Evolutionary conservation across 1,139 yeast species (phyloP).

Genomic region (Yamadazyma spencermartinsiae): DNA sequence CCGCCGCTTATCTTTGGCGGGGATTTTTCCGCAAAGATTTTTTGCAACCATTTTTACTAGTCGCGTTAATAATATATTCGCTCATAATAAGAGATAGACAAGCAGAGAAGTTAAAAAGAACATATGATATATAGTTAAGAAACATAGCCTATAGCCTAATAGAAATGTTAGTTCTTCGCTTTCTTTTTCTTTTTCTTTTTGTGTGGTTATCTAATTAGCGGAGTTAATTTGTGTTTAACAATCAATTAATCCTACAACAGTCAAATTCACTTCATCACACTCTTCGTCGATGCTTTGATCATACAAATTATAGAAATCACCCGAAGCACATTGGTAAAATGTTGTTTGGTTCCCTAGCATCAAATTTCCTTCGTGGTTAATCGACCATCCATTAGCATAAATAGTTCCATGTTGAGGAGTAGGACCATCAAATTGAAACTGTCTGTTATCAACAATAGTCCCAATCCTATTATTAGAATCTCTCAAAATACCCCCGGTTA

Average conservation of each 20-base stretch:
- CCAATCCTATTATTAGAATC: conserved; percentile 42
- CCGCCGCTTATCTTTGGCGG: too few species aligned
- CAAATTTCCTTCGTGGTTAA: conserved; percentile 37
- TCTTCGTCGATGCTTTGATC: conserved; percentile 31
- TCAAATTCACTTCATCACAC: conserved; percentile 38
- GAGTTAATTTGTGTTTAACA: conserved; percentile 17
- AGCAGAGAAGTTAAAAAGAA: too few species aligned
- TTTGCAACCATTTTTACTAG: too few species aligned
- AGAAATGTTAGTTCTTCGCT: not conserved
- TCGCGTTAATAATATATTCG: too few species aligned
- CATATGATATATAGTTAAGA: too few species aligned
- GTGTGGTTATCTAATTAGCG: too few species aligned
- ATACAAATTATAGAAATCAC: conserved; percentile 43
- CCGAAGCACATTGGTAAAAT: conserved; percentile 47
- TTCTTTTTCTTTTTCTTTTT: too few species aligned
- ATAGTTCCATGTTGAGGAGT: conserved; percentile 44
- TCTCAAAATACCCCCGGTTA: conserved; percentile 34
- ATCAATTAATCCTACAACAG: conserved; percentile 36
- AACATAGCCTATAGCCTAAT: not conserved
- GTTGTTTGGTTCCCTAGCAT: conserved; percentile 35
- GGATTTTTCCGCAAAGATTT: too few species aligned
- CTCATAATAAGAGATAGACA: too few species aligned
- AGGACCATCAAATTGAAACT: conserved; percentile 50
- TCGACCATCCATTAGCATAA: conserved; percentile 46
- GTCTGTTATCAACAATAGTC: conserved; percentile 42